Base-by-base conservation (phyloP, 1,284 basidiomycete species). In the Malassezia sp. region DNA sequence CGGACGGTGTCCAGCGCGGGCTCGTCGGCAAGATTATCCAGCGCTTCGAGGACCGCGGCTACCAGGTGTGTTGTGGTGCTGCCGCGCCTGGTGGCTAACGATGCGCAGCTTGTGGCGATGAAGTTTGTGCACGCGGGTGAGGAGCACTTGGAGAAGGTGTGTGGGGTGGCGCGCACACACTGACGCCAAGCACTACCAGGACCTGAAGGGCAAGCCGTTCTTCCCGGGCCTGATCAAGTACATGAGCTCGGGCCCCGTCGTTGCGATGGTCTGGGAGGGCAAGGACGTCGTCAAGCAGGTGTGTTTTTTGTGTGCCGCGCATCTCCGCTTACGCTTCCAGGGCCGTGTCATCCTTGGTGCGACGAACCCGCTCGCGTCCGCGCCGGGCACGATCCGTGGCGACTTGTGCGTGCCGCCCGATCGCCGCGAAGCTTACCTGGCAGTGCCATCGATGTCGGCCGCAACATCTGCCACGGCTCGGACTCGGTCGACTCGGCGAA, bases 221-320 rank as follows among this genome's bases (percentile, higher is more conserved):
- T 70, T 68, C 63, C 60, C 63, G 38, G 65, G 65, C 32, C 59
- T 70, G 43, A 54, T 67, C 56, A 64, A 68, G 63, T 67, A 67
- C 59, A 67, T 95, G 90, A 79, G 81, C 48, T 80, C 85, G 56
- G 91, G 91, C 56, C 91, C 91, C 63, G 91, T 99, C 62, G 83
- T 93, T 67, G 85, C 79, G 69, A 93, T 95, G 81, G 91, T 91
- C 67, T 95, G 88, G 80, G 79, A 95, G 76, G 91, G 91, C 63
- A 82, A 90, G 67, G 87, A 66, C 47, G 63, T 63, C 39, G 64
- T 69, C 40, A 65, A 62, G 58, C n/a, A n/a, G 60, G 60, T 36
- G 38, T 34, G 14, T 33, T 7, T 37, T 14, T 20, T 34, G 10
- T 27, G 6, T 27, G 26, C 26, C 12, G 12, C n/a, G n/a, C n/a